Evolutionary conservation across 768 basidiomycete species (phyloP).

Genomic region (Termitomyces sp.): DNA sequence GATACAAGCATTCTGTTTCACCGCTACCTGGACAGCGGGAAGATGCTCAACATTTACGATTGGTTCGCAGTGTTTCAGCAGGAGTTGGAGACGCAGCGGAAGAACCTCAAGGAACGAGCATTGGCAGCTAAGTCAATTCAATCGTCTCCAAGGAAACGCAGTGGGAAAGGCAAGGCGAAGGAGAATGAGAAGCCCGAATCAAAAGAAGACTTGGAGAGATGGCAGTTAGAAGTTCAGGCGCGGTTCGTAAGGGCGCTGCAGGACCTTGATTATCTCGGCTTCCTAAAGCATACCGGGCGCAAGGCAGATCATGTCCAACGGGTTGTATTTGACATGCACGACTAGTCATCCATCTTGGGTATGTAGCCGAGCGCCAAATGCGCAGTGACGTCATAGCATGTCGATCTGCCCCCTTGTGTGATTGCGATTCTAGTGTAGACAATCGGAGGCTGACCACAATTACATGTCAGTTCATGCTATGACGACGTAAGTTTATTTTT

Average conservation of each 20-base stretch:
- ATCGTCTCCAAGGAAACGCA: constrained; percentile 12
- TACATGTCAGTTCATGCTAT: not conserved
- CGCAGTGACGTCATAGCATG: not conserved
- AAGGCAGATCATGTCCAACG: constrained; percentile 73
- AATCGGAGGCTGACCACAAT: not conserved
- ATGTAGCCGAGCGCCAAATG: not conserved
- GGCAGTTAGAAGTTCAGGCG: constrained; percentile 65
- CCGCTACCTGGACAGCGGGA: constrained; percentile 73
- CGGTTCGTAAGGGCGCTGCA: constrained; percentile 77
- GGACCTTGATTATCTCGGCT: constrained; percentile 75
- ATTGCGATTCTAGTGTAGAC: too few relatives aligned
- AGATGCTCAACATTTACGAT: constrained; percentile 82
- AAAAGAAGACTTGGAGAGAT: constrained; percentile 32
- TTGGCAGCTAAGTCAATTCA: constrained; percentile 1
- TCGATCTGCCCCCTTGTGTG: not conserved
- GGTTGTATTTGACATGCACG: constrained; percentile 54
- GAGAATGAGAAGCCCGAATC: constrained; percentile 23
- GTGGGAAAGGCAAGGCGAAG: constrained; percentile 13
- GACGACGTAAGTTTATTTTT: not conserved
- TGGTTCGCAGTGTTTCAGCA: constrained; percentile 78
- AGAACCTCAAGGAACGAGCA: constrained; percentile 15
- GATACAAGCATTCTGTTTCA: constrained; percentile 75
- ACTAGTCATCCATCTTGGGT: constrained; percentile 9
- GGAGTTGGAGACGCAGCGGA: constrained; percentile 57
- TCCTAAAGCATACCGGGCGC: constrained; percentile 73